A percentile compares a stretch with the other conserved stretches of the same genome.
phyloP scores from a whole-genome alignment of 169 alveolate genomes.

The Plasmodium gonderi region DNA sequence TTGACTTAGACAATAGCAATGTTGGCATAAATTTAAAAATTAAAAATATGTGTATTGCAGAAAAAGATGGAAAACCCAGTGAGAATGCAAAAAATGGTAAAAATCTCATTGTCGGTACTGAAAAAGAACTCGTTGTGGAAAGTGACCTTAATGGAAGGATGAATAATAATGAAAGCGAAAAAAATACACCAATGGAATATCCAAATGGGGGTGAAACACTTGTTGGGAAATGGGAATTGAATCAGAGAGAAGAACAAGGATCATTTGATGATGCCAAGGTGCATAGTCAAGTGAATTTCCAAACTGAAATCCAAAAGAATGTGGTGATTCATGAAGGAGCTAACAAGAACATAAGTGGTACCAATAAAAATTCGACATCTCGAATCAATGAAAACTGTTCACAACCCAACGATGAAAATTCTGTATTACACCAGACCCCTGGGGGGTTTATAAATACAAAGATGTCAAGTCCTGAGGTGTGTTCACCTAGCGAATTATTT shows the following conservation, averaged over 20 bases:
- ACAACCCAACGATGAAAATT: no score
- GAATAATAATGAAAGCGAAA: neutral
- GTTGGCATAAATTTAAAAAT: conserved; percentile 56
- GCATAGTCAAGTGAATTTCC: neutral
- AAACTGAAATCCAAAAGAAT: neutral
- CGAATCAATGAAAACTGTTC: no score
- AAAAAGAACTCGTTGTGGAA: neutral
- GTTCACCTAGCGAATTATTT: neutral
- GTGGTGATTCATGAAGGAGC: neutral
- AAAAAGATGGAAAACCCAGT: neutral
- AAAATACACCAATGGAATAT: neutral
- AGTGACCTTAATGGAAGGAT: no score
- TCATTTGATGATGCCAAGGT: neutral
- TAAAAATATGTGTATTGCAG: conserved; percentile 33
- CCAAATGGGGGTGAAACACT: neutral
- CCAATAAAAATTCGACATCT: no score
- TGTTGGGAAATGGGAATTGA: neutral
- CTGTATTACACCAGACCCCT: neutral
- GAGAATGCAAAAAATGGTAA: neutral
- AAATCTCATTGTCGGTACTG: neutral
- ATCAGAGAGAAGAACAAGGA: neutral
- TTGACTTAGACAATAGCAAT: conserved; percentile 48
- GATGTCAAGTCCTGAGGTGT: neutral
- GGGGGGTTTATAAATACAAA: neutral
- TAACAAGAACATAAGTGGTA: neutral